These are phyloP conservation scores for Alternaria gansuensis DNA, from an alignment of 2,329 filamentous ascomycete species.

Conservation along the genomic window DNA sequence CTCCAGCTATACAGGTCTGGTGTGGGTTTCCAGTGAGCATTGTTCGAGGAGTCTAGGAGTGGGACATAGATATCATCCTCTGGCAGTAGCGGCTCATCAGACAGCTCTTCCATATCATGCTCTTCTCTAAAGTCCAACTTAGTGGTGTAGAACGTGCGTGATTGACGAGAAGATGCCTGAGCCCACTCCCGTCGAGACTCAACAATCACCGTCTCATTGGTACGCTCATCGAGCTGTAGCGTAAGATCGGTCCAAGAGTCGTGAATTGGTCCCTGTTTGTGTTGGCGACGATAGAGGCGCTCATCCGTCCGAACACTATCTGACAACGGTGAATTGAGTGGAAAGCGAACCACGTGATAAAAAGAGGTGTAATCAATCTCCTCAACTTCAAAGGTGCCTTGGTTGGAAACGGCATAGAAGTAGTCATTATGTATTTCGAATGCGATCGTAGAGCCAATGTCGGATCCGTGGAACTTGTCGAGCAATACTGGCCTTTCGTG, in stretches of 20 bases:
- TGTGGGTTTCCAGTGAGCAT: conserved; percentile 52
- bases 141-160: conserved; percentile 72
- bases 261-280: conserved; percentile 75
- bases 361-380: conserved; percentile 73
- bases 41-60: conserved; percentile 44
- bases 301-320: conserved; percentile 56
- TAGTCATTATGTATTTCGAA: conserved; percentile 73
- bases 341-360: conserved; percentile 73
- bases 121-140: conserved; percentile 56
- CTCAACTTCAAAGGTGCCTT: conserved; percentile 68
- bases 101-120: conserved; percentile 5
- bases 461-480: conserved; percentile 67
- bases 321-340: conserved; percentile 59
- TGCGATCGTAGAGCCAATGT: conserved; percentile 72
- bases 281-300: conserved; percentile 70
- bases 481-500: conserved; percentile 61
- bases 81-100: conserved; percentile 31
- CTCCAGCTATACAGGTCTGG: conserved; percentile 54
- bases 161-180: conserved; percentile 63
- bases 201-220: conserved; percentile 67
- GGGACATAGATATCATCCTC: conserved; percentile 40
- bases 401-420: conserved; percentile 76
- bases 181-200: conserved; percentile 76
- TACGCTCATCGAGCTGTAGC: conserved; percentile 67
- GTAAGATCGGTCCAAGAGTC: conserved; percentile 76